Percentiles rank a stretch among this genome's conserved stretches.
Evolutionary conservation across 75 land plant species (phyloP).

Genomic region (Selaginella tamariscina): DNA sequence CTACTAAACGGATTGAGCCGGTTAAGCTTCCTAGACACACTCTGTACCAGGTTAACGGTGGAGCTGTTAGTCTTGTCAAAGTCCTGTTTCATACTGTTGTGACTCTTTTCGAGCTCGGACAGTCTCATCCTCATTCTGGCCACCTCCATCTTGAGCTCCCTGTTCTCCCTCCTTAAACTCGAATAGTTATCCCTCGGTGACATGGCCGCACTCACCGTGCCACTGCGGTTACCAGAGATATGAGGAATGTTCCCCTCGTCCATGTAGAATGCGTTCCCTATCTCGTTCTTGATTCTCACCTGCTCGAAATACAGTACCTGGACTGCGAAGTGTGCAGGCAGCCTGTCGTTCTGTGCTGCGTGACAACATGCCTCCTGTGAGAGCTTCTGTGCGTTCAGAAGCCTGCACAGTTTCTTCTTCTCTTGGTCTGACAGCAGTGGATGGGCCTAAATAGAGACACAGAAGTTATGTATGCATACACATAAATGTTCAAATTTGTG

Average conservation of each 20-base stretch:
- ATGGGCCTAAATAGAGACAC: slow-evolving; percentile 46
- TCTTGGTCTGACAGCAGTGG: slow-evolving; percentile 68
- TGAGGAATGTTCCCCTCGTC: background rate
- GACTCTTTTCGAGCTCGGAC: slow-evolving; percentile 6
- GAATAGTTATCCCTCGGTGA: background rate
- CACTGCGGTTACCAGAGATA: slow-evolving; percentile 25
- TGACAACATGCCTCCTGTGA: slow-evolving; percentile 93
- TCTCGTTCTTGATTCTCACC: slow-evolving; percentile 35
- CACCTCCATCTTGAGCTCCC: slow-evolving; percentile 7
- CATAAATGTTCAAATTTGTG: too few relatives aligned
- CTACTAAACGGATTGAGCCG: slow-evolving; percentile 30
- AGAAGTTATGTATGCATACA: background rate
- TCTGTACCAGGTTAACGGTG: slow-evolving; percentile 31
- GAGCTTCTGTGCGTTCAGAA: slow-evolving; percentile 75
- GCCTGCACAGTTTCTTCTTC: slow-evolving; percentile 65
- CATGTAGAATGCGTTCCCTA: slow-evolving; percentile 18
- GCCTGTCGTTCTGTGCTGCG: slow-evolving; percentile 88
- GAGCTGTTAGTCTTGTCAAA: slow-evolving; percentile 21
- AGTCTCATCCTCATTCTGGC: slow-evolving; percentile 10
- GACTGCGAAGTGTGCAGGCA: slow-evolving; percentile 59
- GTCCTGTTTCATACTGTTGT: slow-evolving; percentile 6
- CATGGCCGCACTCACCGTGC: slow-evolving; percentile 54
- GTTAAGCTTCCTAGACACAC: slow-evolving; percentile 47
- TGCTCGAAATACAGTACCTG: slow-evolving; percentile 64
- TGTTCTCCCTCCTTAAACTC: background rate